These are phyloP conservation scores for Claviceps sp. DNA, from an alignment of 2,329 filamentous ascomycete genomes.

Conservation along the genomic window DNA sequence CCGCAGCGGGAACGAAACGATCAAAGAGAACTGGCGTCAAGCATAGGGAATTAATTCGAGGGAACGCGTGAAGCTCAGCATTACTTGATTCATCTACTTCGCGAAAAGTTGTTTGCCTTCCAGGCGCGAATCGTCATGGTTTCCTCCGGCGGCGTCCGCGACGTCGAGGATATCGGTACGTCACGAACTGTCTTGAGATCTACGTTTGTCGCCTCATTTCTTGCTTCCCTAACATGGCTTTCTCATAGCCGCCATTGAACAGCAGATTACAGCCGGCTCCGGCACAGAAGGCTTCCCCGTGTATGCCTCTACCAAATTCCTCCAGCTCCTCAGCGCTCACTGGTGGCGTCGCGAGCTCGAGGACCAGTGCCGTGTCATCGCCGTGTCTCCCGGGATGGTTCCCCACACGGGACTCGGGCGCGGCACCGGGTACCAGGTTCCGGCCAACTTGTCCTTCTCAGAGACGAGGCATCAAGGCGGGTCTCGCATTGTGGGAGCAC, in stretches of 20 bases:
- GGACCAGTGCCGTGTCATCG: constrained; percentile 31
- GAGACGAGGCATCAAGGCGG: constrained; percentile 35
- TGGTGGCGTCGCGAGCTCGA: constrained; percentile 42
- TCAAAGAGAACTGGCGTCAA: background rate
- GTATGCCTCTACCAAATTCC: constrained; percentile 36
- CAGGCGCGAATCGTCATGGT: constrained; percentile 35
- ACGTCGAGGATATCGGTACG: constrained; percentile 25
- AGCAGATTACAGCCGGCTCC: constrained; percentile 26
- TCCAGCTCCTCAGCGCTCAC: constrained; percentile 35
- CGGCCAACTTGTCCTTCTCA: constrained; percentile 28
- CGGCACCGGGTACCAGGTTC: constrained; percentile 16
- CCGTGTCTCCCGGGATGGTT: constrained; percentile 40
- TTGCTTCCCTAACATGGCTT: constrained; percentile 1
- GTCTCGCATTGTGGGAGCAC: constrained; percentile 29
- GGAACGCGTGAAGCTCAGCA: constrained; percentile 31
- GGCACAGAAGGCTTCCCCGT: constrained; percentile 15
- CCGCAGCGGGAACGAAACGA: background rate
- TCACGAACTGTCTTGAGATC: background rate
- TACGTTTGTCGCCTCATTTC: no score
- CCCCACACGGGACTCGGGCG: constrained; percentile 31
- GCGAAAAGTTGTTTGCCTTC: constrained; percentile 32
- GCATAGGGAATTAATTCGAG: background rate
- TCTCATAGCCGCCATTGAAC: constrained; percentile 21
- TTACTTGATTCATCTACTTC: constrained; percentile 36
- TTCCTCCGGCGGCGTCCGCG: constrained; percentile 34